phyloP scores from a whole-genome alignment of 768 basidiomycete species.

The Suillus hirtellus region DNA sequence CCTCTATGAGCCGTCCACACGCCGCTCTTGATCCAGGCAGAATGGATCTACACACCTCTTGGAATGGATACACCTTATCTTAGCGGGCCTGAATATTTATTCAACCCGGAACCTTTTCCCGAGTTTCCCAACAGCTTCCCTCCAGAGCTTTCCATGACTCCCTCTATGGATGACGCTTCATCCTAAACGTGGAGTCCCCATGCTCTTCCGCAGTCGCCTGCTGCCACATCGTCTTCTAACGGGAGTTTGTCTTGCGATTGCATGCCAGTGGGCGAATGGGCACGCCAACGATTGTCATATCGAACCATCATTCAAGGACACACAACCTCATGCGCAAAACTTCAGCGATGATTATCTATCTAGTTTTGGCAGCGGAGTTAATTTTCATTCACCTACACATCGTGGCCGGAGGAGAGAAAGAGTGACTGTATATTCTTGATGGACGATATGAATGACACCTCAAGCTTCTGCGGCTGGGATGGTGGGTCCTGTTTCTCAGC shows the following conservation, averaged over 20 bases:
- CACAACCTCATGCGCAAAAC: not conserved
- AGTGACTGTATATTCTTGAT: too few relatives aligned
- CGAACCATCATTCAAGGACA: too few relatives aligned
- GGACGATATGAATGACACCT: not conserved
- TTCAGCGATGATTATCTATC: too few relatives aligned
- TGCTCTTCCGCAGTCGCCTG: not conserved
- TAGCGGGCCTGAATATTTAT: not conserved
- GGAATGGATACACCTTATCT: too few relatives aligned
- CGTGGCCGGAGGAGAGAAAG: not conserved
- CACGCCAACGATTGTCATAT: too few relatives aligned
- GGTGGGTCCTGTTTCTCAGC: too few relatives aligned
- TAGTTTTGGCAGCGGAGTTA: not conserved
- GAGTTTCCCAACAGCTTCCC: too few relatives aligned
- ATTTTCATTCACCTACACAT: not conserved
- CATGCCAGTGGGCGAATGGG: not conserved
- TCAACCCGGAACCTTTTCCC: not conserved
- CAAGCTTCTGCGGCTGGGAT: not conserved
- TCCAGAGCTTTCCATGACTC: too few relatives aligned
- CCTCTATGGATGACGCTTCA: not conserved
- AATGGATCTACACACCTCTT: too few relatives aligned
- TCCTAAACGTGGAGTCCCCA: not conserved
- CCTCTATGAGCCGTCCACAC: too few relatives aligned
- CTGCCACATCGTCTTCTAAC: not conserved
- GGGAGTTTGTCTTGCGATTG: not conserved
- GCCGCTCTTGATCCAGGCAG: too few relatives aligned